Evolutionary conservation across 2,329 filamentous ascomycete species (phyloP), one percentile per base, ranked within the genome.

Genomic region (Neonectria ditissima): DNA sequence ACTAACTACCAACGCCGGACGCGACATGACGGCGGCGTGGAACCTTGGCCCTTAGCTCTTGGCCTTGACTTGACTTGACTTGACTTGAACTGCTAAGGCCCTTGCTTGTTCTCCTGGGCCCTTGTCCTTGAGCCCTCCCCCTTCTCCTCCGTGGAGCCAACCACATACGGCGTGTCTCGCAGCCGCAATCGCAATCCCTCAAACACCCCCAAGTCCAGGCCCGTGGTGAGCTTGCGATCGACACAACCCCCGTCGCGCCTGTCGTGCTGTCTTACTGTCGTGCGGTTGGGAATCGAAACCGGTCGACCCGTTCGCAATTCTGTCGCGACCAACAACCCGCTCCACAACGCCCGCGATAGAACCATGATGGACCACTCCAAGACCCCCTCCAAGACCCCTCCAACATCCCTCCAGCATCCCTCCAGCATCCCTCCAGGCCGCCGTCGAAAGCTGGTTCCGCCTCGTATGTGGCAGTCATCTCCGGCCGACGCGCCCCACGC

Each of bases 401-500:
- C n/a, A n/a, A n/a, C n/a, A n/a, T n/a, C n/a, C 24, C 24, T 26
- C 24, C 24, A 26, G 24, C 24, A 26, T 26, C 24, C 24, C 24
- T 26, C 24, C 24, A 26, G n/a, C n/a, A n/a, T n/a, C 43, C 20
- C 43, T 28, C 44, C 28, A 44, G 13, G 55, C 37, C n/a, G 44
- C 39, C 32, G 24, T 41, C 32, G 34, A 57, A 41, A 41, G 47
- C 47, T 59, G 55, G 55, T 41, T 52, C 47, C 28, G 47, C 26
- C 37, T 59, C 55, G 55, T 24, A 52, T 44, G 47, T 50, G 47
- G 47, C 28, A 59, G 16, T 59, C 55, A 59, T 59, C 28, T 59
- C 55, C 47, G 55, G 28, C 14, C 13, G 32, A 3, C 41, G 24
- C 22, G 48, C 10, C 28, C 37, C 55, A 30, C 10, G 55, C 22